Evolutionary conservation across 306 rosid species (phyloP), one percentile per base, ranked within the genome.

Genomic region (Hylodesmum podocarpum): DNA sequence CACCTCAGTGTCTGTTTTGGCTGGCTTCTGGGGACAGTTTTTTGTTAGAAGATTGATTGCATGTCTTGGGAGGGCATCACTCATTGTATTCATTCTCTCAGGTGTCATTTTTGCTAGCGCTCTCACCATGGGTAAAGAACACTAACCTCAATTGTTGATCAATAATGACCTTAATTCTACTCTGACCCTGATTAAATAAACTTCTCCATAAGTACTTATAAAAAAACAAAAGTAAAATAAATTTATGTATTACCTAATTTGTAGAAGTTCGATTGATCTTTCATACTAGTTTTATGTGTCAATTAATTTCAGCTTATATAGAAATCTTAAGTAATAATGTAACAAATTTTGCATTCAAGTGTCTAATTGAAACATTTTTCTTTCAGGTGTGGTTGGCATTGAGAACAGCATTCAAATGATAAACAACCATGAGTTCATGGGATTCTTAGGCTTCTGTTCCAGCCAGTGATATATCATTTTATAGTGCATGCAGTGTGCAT

Each of bases 1-100:
- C 71, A 78, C 85, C 7, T 21, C 73, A 1, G 90, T 94, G 37
- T 89, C 97, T 4, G 63, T 90, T 39, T 41, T 92, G 72, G 97
- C 98, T 62, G 97, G 97, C 24, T 91, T 92, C 49, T 90, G 95
- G 96, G 96, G 96, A 15, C 97, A 94, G 37, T 89, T 57, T 53
- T 54, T 94, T 4, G 86, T 92, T 5, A 87, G 97, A 77, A 94
- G 79, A 80, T 6, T 88, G 9, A 73, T 89, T 7, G 19, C 82
- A 63, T 41, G 82, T 82, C 86, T 94, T 34, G 84, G 81, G 36
- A 86, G 96, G 80, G 96, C 91, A 41, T 94, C 98, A 3, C 15
- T 91, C 50, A 90, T 94, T 31, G 86, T 94, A n/a, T 91, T 91
- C 83, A 84, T 91, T 74, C 98, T 94, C 78, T 91, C 98, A 3